These are phyloP conservation scores for Apostasia shenzhenica DNA, from an alignment of 106 monocot species.

Conservation along the genomic window DNA sequence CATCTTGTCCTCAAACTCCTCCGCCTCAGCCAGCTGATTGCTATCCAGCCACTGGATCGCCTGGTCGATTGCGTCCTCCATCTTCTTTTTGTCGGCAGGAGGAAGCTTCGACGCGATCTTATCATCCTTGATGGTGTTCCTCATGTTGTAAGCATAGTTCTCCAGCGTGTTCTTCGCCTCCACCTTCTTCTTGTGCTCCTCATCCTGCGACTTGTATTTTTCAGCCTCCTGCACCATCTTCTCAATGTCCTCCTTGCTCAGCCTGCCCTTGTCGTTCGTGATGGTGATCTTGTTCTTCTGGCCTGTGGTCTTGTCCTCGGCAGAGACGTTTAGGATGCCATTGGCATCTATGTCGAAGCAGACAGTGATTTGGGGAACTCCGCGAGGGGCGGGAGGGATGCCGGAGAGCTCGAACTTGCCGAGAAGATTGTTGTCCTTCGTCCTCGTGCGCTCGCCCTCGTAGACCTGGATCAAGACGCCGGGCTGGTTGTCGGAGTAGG, in stretches of 20 bases:
- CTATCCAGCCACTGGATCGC: slow-evolving; percentile 54
- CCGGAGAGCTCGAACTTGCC: slow-evolving; percentile 39
- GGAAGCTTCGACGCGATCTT: slow-evolving; percentile 40
- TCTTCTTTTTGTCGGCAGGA: slow-evolving; percentile 45
- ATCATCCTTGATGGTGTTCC: slow-evolving; percentile 39
- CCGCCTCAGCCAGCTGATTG: slow-evolving; percentile 47
- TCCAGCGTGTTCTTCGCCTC: slow-evolving; percentile 51
- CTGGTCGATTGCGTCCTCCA: slow-evolving; percentile 40
- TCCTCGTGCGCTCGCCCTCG: slow-evolving; percentile 39
- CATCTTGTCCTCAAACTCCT: slow-evolving; percentile 60
- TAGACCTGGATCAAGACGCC: slow-evolving; percentile 32
- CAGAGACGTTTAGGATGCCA: slow-evolving; percentile 49
- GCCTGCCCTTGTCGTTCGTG: slow-evolving; percentile 38
- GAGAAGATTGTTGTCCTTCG: slow-evolving; percentile 40
- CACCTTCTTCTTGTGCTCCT: slow-evolving; percentile 50
- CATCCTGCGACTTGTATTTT: slow-evolving; percentile 40
- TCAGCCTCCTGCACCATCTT: slow-evolving; percentile 50
- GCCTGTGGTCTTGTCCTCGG: slow-evolving; percentile 43
- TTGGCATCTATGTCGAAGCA: slow-evolving; percentile 55
- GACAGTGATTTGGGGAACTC: slow-evolving; percentile 34
- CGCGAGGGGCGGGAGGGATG: slow-evolving; percentile 24
- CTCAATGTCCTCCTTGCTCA: slow-evolving; percentile 43
- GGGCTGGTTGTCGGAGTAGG: slow-evolving; percentile 33
- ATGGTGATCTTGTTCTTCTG: slow-evolving; percentile 47
- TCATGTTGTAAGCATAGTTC: slow-evolving; percentile 52